These are phyloP conservation scores for Lachnellula occidentalis DNA, from an alignment of 2,329 filamentous ascomycete species.

Conservation along the genomic window DNA sequence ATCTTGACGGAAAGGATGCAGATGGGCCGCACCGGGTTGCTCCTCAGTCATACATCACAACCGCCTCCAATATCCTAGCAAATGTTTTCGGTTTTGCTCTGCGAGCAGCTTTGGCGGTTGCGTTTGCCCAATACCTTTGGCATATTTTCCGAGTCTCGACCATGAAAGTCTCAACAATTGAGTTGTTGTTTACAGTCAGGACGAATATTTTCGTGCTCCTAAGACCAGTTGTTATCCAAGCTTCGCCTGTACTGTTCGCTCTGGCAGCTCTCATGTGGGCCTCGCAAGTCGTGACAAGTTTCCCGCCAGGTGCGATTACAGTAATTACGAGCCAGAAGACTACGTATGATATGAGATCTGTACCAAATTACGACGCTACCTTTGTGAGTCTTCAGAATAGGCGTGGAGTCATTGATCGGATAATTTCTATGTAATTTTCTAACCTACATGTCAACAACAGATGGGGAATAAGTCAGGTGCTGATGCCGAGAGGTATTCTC, in stretches of 20 bases:
- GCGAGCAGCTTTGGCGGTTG: conserved; percentile 8
- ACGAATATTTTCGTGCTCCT: conserved; percentile 16
- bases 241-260: conserved; percentile 15
- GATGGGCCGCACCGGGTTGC: conserved; percentile 16
- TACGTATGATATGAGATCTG: neutral
- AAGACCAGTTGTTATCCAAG: conserved; percentile 6
- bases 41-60: conserved; percentile 20
- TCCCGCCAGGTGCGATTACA: conserved; percentile 23
- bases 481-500: conserved; percentile 11
- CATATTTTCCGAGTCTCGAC: conserved; percentile 13
- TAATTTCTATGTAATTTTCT: neutral
- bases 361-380: conserved; percentile 21
- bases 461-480: conserved; percentile 21
- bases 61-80: conserved; percentile 21
- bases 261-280: conserved; percentile 16
- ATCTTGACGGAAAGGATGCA: conserved; percentile 18
- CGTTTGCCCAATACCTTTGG: conserved; percentile 23
- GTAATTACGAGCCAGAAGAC: conserved; percentile 5
- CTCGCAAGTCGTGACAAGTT: conserved; percentile 14
- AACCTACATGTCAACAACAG: conserved; percentile 2
- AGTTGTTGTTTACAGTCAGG: conserved; percentile 16
- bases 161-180: conserved; percentile 25
- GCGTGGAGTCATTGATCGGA: neutral
- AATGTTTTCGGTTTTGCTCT: conserved; percentile 20
- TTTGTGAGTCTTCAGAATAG: conserved; percentile 12